A percentile compares a stretch with the other conserved stretches of the same genome.
Conservation (phyloP, 2,329 filamentous ascomycete genomes). For the Seiridium unicorne region DNA sequence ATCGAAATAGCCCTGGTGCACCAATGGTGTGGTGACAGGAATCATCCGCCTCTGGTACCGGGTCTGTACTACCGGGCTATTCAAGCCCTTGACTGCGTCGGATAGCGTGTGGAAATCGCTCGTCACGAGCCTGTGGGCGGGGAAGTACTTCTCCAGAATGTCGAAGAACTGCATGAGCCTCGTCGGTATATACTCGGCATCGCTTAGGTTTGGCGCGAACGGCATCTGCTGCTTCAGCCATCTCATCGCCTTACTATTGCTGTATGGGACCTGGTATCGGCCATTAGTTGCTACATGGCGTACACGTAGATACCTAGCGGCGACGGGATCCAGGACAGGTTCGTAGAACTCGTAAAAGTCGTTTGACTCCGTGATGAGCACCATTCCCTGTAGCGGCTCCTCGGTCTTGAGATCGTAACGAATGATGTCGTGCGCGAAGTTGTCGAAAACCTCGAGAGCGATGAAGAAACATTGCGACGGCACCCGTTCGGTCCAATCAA, state of each 20-base stretch:
- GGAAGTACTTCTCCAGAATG: constrained; percentile 83
- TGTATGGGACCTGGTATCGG: constrained; percentile 62
- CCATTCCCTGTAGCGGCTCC: constrained; percentile 80
- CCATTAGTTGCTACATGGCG: constrained; percentile 71
- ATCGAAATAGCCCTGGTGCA: constrained; percentile 98
- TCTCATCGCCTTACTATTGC: constrained; percentile 53
- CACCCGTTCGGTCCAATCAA: constrained; percentile 89
- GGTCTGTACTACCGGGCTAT: constrained; percentile 95
- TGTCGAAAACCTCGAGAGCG: constrained; percentile 97
- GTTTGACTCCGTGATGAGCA: constrained; percentile 79
- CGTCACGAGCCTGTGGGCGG: constrained; percentile 81
- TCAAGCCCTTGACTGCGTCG: constrained; percentile 78
- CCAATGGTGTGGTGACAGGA: constrained; percentile 84
- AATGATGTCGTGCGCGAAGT: constrained; percentile 92
- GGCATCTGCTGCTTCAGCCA: constrained; percentile 64
- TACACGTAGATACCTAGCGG: constrained; percentile 79
- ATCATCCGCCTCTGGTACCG: constrained; percentile 84
- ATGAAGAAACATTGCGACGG: constrained; percentile 95
- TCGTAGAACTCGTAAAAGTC: constrained; percentile 96
- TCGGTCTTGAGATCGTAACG: constrained; percentile 85
- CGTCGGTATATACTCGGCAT: constrained; percentile 91
- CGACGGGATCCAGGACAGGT: constrained; percentile 76
- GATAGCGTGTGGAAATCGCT: constrained; percentile 89
- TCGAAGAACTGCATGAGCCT: constrained; percentile 96
- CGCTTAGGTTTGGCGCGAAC: constrained; percentile 72